These are phyloP conservation scores for Elongisporangium prolatum DNA, from an alignment of 352 stramenopile species.

Conservation along the genomic window DNA sequence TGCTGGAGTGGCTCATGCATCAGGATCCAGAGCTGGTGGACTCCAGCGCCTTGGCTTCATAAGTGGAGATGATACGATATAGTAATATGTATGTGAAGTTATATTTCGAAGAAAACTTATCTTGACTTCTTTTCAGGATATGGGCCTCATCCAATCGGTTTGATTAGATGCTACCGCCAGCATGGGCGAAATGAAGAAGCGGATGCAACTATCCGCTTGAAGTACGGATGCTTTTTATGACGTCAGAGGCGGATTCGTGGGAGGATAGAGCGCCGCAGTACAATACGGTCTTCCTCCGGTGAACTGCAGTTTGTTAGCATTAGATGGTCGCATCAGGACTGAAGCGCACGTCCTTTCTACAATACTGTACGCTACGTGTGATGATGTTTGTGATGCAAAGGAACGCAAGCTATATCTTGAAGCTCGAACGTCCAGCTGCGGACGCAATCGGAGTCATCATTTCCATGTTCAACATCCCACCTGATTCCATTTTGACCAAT, in stretches of 20 bases:
- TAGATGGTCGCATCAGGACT: not conserved
- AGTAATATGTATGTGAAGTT: constrained; percentile 11
- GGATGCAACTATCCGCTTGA: not conserved
- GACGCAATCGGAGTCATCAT: not conserved
- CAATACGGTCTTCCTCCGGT: not conserved
- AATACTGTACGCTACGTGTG: not conserved
- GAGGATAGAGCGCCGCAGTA: not conserved
- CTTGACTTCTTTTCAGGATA: not conserved
- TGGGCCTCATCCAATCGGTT: not conserved
- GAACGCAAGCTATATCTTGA: not conserved
- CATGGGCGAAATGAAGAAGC: not conserved
- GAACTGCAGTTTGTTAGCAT: not conserved
- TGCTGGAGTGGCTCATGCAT: constrained; percentile 3
- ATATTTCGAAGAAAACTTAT: not conserved
- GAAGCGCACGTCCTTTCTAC: not conserved
- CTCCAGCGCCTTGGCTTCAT: not conserved
- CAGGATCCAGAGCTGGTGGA: not conserved
- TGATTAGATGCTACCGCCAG: not conserved
- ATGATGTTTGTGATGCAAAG: not conserved
- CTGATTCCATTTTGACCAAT: constrained; percentile 2
- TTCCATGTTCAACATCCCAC: constrained; percentile 3
- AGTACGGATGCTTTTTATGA: not conserved
- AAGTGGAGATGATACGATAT: not conserved
- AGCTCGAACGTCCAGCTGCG: not conserved
- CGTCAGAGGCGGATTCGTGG: not conserved